Percentiles rank a stretch among this genome's conserved stretches.
These are phyloP conservation scores for Termitomyces sp. DNA, from an alignment of 768 basidiomycete genomes.

Conservation along the genomic window DNA sequence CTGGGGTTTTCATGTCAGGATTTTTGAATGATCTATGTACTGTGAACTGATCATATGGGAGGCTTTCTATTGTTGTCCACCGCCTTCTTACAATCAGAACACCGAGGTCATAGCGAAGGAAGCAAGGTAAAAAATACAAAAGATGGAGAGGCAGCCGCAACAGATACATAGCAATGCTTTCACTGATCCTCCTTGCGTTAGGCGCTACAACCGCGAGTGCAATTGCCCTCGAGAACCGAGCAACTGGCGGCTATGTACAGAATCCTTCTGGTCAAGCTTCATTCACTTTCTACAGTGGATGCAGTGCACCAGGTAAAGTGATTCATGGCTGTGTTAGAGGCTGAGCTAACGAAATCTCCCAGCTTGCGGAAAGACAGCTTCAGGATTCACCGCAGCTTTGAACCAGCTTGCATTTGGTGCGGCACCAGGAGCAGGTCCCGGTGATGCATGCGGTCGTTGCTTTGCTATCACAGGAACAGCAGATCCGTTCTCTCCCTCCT, in stretches of 20 bases:
- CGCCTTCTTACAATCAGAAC: not conserved
- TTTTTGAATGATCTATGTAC: not conserved
- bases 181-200: conserved; percentile 16
- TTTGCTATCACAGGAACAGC: conserved; percentile 45
- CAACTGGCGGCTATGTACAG: conserved; percentile 52
- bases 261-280: conserved; percentile 47
- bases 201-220: conserved; percentile 19
- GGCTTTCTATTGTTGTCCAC: not conserved
- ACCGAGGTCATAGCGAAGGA: conserved; percentile 15
- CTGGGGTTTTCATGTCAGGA: conserved; percentile 5
- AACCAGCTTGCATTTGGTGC: conserved; percentile 56
- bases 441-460: conserved; percentile 62
- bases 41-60: conserved; percentile 1
- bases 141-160: not conserved
- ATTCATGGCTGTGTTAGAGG: not conserved
- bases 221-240: conserved; percentile 25
- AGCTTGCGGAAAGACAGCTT: conserved; percentile 51
- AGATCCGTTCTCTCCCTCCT: conserved; percentile 51
- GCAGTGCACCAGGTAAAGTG: conserved; percentile 39
- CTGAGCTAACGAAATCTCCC: not conserved
- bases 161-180: conserved; percentile 15
- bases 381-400: conserved; percentile 53
- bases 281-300: conserved; percentile 55
- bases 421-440: conserved; percentile 43
- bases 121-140: conserved; percentile 8